Conservation (phyloP, 2,329 filamentous ascomycete species). For the Colletotrichum sp. region DNA sequence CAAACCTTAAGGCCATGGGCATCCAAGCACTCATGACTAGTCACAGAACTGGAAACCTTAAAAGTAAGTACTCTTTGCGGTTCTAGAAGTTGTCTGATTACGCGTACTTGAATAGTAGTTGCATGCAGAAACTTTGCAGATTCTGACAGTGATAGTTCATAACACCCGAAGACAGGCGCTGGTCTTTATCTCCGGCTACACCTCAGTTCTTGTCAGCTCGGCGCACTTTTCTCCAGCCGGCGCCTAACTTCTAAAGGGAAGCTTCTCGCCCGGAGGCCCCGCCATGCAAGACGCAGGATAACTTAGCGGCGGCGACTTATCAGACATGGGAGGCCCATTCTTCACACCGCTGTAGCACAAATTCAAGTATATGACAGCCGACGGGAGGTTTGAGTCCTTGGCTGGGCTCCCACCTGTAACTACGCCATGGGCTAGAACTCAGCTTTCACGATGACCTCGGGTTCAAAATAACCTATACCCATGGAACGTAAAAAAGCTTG, state of each 20-base stretch:
- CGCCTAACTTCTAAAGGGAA: neutral
- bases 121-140: neutral
- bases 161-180: neutral
- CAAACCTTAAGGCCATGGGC: neutral
- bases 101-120: neutral
- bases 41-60: neutral
- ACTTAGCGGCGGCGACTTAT: neutral
- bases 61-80: neutral
- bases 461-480: neutral
- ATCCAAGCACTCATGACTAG: neutral
- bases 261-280: neutral
- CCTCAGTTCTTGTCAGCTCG: neutral
- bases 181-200: neutral
- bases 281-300: neutral
- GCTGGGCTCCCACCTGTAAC: neutral
- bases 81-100: neutral
- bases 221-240: neutral
- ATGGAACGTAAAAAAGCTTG: neutral
- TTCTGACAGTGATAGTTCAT: neutral
- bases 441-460: neutral
- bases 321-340: neutral
- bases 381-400: neutral
- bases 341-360: neutral
- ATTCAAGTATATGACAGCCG: neutral
- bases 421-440: neutral